Evolutionary conservation across 805 yeast genomes (phyloP).

Genomic region (Lipomyces orientalis): DNA sequence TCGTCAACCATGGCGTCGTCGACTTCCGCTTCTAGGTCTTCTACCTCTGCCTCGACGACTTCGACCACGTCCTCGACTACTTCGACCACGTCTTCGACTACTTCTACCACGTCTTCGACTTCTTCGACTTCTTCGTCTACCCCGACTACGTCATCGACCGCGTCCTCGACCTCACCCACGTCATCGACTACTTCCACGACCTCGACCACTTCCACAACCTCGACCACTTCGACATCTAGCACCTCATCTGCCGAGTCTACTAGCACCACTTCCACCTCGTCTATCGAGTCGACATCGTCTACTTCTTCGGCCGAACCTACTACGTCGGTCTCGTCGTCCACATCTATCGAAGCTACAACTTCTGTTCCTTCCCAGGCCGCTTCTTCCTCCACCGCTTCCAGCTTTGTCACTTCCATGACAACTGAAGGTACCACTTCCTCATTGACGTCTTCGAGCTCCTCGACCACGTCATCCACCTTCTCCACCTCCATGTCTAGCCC

Average conservation of each 20-base stretch:
- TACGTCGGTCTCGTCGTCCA: conserved; percentile 32
- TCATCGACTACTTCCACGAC: conserved; percentile 40
- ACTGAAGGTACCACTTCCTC: conserved; percentile 15
- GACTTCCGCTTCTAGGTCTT: conserved; percentile 35
- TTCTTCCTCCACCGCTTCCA: conserved; percentile 14
- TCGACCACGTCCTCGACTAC: conserved; percentile 21
- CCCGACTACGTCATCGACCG: conserved; percentile 15
- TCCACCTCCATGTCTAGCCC: conserved; percentile 19
- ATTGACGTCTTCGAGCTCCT: conserved; percentile 6
- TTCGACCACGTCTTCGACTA: conserved; percentile 22
- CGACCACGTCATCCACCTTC: conserved; percentile 27
- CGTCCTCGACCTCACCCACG: conserved; percentile 38
- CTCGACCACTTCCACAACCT: conserved; percentile 32
- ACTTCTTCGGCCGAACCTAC: conserved; percentile 34
- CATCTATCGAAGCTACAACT: conserved; percentile 34
- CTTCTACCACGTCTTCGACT: conserved; percentile 13
- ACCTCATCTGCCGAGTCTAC: conserved; percentile 33
- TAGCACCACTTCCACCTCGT: conserved; percentile 28
- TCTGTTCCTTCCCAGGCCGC: conserved; percentile 34
- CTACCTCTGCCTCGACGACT: conserved; percentile 6
- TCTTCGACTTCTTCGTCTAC: conserved; percentile 16
- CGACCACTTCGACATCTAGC: conserved; percentile 26
- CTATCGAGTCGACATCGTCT: conserved; percentile 41
- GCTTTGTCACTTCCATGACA: conserved; percentile 16
- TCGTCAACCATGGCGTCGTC: conserved; percentile 22